Evolutionary conservation across 306 rosid genomes (phyloP).

Genomic region (Macrotyloma uniflorum): DNA sequence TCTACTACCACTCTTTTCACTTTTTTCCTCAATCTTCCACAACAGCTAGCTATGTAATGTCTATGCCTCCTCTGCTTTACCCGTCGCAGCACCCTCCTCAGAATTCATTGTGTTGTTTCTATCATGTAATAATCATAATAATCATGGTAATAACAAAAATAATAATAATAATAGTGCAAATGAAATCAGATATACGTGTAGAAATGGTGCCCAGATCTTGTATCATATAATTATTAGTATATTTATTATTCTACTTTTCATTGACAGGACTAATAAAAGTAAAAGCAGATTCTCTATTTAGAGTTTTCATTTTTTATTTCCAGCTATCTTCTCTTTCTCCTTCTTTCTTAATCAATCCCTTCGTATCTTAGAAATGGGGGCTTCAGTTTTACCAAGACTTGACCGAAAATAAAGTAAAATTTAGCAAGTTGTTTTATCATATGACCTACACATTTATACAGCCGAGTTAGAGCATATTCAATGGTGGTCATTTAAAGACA

Average conservation of each 20-base stretch:
- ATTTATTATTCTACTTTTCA: constrained; percentile 24
- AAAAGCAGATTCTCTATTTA: constrained; percentile 38
- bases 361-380: neutral
- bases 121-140: neutral
- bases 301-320: neutral
- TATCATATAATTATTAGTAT: neutral
- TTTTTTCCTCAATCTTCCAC: neutral
- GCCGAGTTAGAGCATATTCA: too few species aligned
- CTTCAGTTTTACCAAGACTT: too few species aligned
- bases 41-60: neutral
- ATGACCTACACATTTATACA: too few species aligned
- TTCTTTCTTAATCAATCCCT: neutral
- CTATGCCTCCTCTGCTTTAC: neutral
- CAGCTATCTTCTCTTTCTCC: neutral
- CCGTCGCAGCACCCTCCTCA: neutral
- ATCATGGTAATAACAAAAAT: too few species aligned
- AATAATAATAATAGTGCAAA: neutral
- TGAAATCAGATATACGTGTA: neutral
- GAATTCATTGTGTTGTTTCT: neutral
- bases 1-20: neutral
- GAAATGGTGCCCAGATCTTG: neutral
- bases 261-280: constrained; percentile 37
- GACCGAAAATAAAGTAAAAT: too few species aligned
- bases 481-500: too few species aligned
- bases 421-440: too few species aligned